Evolutionary conservation across 139 green algal genomes (phyloP).

Genomic region (Axilococcus clingmanii): DNA sequence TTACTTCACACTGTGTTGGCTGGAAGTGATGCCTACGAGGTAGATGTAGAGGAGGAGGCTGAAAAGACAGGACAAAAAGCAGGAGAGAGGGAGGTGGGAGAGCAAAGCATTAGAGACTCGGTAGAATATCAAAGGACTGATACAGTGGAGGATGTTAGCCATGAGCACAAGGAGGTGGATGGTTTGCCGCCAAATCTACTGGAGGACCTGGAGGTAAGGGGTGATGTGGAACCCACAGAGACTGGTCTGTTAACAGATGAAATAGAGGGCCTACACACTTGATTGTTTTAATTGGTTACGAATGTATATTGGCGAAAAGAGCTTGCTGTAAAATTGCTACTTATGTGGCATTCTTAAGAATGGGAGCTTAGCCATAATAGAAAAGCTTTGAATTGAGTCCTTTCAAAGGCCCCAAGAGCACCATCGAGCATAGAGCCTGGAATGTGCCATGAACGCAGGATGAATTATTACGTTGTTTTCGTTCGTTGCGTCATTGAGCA

Average conservation of each 20-base stretch:
- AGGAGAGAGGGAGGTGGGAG: neutral
- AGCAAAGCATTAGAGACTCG: neutral
- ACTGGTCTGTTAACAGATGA: neutral
- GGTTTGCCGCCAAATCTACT: neutral
- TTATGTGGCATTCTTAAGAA: too few relatives aligned
- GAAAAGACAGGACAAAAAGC: neutral
- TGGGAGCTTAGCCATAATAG: too few relatives aligned
- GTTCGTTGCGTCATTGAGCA: too few relatives aligned
- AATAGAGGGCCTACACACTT: too few relatives aligned
- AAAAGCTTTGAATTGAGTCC: too few relatives aligned
- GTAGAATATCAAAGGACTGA: neutral
- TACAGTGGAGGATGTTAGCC: neutral
- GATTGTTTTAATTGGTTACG: too few relatives aligned
- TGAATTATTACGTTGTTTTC: too few relatives aligned
- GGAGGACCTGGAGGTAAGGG: neutral
- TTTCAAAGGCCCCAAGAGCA: too few relatives aligned
- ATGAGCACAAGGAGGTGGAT: neutral
- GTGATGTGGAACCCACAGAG: neutral
- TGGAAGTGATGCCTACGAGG: neutral
- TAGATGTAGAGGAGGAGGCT: neutral
- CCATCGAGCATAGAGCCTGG: too few relatives aligned
- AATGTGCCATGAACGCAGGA: too few relatives aligned
- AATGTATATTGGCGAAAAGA: too few relatives aligned
- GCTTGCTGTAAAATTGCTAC: too few relatives aligned
- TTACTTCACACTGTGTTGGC: slow-evolving; percentile 21